These are phyloP conservation scores for Xylaria nigripes DNA, from an alignment of 495 filamentous ascomycete genomes.

Conservation along the genomic window DNA sequence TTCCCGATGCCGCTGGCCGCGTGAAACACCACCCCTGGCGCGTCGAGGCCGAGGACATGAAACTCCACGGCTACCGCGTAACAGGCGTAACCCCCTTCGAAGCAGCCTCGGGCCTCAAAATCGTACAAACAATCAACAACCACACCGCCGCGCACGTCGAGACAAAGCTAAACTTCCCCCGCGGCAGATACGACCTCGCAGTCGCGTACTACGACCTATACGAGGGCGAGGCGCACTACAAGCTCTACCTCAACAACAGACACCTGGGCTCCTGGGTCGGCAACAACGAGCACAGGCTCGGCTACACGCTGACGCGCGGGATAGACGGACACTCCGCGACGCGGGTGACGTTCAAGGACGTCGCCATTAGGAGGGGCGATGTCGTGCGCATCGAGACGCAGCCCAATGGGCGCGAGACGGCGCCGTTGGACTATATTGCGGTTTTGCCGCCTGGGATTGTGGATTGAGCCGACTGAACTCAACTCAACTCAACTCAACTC, in stretches of 20 bases:
- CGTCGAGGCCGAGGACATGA: constrained; percentile 59
- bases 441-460: constrained; percentile 51
- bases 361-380: constrained; percentile 48
- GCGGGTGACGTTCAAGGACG: constrained; percentile 46
- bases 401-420: constrained; percentile 52
- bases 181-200: constrained; percentile 53
- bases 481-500: too few relatives aligned
- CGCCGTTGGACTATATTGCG: constrained; percentile 59
- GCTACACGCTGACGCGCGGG: constrained; percentile 46
- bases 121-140: constrained; percentile 31
- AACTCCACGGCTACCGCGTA: constrained; percentile 43
- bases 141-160: constrained; percentile 42
- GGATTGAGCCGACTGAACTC: too few relatives aligned
- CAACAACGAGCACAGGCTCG: constrained; percentile 47
- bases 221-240: constrained; percentile 46
- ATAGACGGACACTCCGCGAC: constrained; percentile 58
- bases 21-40: constrained; percentile 53
- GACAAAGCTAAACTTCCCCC: constrained; percentile 36
- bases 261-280: constrained; percentile 50
- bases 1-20: constrained; percentile 46
- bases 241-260: constrained; percentile 44
- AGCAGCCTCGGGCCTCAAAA: constrained; percentile 38
- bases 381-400: constrained; percentile 50
- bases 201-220: constrained; percentile 60
- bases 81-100: constrained; percentile 48